Percentiles rank a stretch among this genome's conserved stretches.
Evolutionary conservation across 179 eudicot genomes (phyloP).

Genomic region (Beta macrorhiza): DNA sequence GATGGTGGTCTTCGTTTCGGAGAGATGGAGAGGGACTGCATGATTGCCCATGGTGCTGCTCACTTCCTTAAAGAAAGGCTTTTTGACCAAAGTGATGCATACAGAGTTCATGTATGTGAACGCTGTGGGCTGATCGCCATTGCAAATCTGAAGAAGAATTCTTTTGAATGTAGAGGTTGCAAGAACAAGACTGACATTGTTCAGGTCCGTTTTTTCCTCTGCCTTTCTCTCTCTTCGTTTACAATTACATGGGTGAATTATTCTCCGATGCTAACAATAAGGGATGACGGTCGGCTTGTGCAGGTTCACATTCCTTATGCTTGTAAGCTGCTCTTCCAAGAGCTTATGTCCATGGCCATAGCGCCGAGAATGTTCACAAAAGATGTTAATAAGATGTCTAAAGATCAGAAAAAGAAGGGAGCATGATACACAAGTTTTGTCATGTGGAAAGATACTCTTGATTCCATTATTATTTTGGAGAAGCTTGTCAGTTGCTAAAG

Average conservation of each 20-base stretch:
- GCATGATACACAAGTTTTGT: conserved; percentile 25
- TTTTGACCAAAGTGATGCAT: conserved; percentile 93
- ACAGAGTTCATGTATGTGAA: conserved; percentile 87
- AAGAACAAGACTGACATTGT: conserved; percentile 94
- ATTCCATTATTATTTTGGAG: not conserved
- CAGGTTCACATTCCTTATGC: conserved; percentile 97
- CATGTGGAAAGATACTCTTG: not conserved
- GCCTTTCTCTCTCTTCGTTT: not conserved
- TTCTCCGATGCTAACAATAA: not conserved
- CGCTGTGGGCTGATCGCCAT: conserved; percentile 82
- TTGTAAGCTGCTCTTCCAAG: conserved; percentile 93
- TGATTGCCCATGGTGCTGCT: conserved; percentile 98
- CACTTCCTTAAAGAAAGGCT: conserved; percentile 88
- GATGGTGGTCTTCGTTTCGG: conserved; percentile 96
- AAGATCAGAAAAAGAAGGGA: conserved; percentile 66
- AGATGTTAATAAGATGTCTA: conserved; percentile 56
- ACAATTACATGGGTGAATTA: not conserved
- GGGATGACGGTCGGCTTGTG: conserved; percentile 8
- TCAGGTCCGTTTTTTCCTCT: conserved; percentile 50
- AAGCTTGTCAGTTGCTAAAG: not conserved
- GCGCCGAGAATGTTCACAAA: conserved; percentile 95
- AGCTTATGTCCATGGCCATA: conserved; percentile 97
- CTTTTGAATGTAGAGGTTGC: conserved; percentile 96
- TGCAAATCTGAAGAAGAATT: conserved; percentile 84
- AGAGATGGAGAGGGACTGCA: conserved; percentile 95